Percentiles rank a stretch among this genome's conserved stretches.
Conservation (phyloP, 352 stramenopile genomes). For the Phytophthora ramorum region DNA sequence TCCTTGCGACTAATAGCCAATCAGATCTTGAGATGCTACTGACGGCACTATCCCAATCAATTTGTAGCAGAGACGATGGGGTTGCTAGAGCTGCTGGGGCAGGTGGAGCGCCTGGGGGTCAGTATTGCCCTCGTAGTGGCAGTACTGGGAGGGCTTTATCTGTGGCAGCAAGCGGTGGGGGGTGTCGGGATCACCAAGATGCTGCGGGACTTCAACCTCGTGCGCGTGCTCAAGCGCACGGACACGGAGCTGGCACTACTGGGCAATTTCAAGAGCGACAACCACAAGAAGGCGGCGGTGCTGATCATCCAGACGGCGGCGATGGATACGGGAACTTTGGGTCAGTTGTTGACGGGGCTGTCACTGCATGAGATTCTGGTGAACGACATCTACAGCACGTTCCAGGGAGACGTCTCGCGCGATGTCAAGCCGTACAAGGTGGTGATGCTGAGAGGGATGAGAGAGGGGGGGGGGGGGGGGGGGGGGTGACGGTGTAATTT, state of each 20-base stretch:
- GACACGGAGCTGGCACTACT: constrained; percentile 75
- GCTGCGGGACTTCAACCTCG: constrained; percentile 64
- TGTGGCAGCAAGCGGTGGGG: constrained; percentile 29
- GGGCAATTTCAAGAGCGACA: constrained; percentile 73
- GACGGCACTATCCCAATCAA: constrained; percentile 28
- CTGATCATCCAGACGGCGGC: constrained; percentile 71
- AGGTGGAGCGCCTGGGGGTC: constrained; percentile 35
- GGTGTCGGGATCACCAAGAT: constrained; percentile 42
- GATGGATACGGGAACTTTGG: constrained; percentile 58
- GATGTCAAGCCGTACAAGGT: constrained; percentile 82
- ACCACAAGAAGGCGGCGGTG: constrained; percentile 64
- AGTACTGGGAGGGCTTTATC: constrained; percentile 45
- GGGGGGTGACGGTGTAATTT: background rate
- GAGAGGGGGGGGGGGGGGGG: background rate
- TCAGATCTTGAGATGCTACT: constrained; percentile 2
- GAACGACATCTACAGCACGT: constrained; percentile 90
- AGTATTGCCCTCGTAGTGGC: constrained; percentile 34
- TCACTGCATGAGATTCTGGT: constrained; percentile 73
- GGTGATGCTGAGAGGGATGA: background rate
- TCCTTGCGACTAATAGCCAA: constrained; percentile 19
- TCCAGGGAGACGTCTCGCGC: constrained; percentile 69
- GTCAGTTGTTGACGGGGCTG: constrained; percentile 53
- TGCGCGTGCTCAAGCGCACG: constrained; percentile 70
- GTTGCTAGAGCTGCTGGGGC: constrained; percentile 22
- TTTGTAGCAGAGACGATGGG: constrained; percentile 12